These are phyloP conservation scores for Debaryomycetaceae sp. DNA, from an alignment of 1,139 yeast species.

Conservation along the genomic window DNA sequence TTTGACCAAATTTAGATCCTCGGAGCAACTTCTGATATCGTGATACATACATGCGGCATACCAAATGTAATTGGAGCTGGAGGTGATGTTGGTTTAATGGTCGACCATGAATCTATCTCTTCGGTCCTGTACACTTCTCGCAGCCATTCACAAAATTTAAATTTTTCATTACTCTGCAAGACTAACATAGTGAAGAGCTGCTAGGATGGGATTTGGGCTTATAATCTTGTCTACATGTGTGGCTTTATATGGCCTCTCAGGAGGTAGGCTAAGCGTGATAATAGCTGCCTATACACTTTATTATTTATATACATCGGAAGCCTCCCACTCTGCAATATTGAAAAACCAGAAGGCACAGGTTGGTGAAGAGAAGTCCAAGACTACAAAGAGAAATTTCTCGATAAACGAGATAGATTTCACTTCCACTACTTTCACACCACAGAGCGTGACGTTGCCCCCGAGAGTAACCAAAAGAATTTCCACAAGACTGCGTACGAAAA, in stretches of 20 bases:
- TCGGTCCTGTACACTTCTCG: slow-evolving; percentile 5
- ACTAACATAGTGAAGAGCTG: neutral
- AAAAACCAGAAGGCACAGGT: neutral
- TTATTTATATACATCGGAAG: slow-evolving; percentile 1
- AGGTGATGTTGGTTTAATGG: neutral
- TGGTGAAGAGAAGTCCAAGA: neutral
- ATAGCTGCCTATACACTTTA: slow-evolving; percentile 12
- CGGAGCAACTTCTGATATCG: no score
- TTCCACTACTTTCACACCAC: slow-evolving; percentile 29
- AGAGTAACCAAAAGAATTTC: slow-evolving; percentile 15
- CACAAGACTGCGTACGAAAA: slow-evolving; percentile 22
- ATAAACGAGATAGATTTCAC: slow-evolving; percentile 47
- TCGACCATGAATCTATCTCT: neutral
- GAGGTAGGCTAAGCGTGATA: slow-evolving; percentile 23
- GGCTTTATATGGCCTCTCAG: slow-evolving; percentile 17
- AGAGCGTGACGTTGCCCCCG: neutral
- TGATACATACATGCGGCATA: no score
- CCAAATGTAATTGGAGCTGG: no score
- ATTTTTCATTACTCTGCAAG: slow-evolving; percentile 1
- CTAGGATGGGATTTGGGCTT: slow-evolving; percentile 8
- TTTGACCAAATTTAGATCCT: no score
- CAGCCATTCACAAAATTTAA: slow-evolving; percentile 5
- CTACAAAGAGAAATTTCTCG: slow-evolving; percentile 21
- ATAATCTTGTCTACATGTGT: slow-evolving; percentile 17
- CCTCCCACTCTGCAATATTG: neutral